Base-by-base conservation (phyloP, 768 basidiomycete species). In the Suillus americanus region DNA sequence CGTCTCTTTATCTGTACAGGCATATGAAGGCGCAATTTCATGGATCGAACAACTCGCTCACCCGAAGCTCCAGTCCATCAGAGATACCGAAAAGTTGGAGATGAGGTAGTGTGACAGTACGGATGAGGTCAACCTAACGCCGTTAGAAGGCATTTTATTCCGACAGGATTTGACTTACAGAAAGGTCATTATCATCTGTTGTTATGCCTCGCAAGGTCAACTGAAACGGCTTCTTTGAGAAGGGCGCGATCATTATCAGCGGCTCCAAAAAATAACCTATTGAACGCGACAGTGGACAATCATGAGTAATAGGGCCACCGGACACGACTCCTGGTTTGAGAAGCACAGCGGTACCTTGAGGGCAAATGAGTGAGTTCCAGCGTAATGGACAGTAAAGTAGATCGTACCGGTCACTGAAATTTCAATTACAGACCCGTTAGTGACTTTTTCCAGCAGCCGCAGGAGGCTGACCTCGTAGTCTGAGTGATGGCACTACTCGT, bases 261-360 rank as follows among this genome's bases (percentile, higher is more conserved):
- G 95, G 89, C 73, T 99, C 97, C 13, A 99, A 80, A 73, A 93
- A 99, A 78, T 99, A 99, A 13, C 97, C 97, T 51, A 99, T 83
- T 35, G 93, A 91, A 48, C 96, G 85, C 13, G 94, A 92, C 20
- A 89, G 79, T 23, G 95, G 92, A 71, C 97, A 98, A 25, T 97
- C 93, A 74, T 99, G 96, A 5, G 82, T 82, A 66, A 94, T 76
- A 13, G 79, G 74, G 3, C 97, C 97, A 7, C 97, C 96, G 30
- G 86, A 83, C 62, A 99, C 90, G 59, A 98, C 81, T 3, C 97
- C 97, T 23, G 97, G 97, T 74, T 94, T 96, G 57, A 99, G 80
- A 20, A 98, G 82, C 68, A 99, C 82, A 3, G 94, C 88, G 61
- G 97, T 98, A 82, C 96, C 95, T 95, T 13, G 54, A 62, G 60